phyloP scores from a whole-genome alignment of 495 filamentous ascomycete species.

The Hypoxylon perforatum region DNA sequence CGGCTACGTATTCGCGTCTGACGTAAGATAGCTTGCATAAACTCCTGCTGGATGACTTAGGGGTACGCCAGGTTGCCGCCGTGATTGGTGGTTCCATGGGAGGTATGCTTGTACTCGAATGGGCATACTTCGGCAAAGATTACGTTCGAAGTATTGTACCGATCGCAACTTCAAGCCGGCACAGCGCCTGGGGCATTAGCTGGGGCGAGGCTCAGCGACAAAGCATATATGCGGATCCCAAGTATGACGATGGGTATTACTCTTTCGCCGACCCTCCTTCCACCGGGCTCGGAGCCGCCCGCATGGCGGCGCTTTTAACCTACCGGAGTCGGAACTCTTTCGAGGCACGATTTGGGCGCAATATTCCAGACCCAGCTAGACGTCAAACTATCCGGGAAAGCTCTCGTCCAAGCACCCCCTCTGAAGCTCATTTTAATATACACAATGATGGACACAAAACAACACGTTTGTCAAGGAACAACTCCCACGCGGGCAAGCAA shows the following conservation, averaged over 20 bases:
- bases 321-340: conserved; percentile 98
- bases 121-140: conserved; percentile 94
- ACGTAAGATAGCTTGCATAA: conserved; percentile 78
- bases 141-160: conserved; percentile 93
- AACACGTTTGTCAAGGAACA: conserved; percentile 51
- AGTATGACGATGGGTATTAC: conserved; percentile 98
- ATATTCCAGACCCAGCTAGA: conserved; percentile 85
- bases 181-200: conserved; percentile 99
- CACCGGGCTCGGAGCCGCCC: conserved; percentile 89
- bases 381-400: conserved; percentile 80
- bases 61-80: conserved; percentile 84
- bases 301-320: conserved; percentile 95
- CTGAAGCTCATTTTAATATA: conserved; percentile 88
- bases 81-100: conserved; percentile 98
- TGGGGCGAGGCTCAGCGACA: conserved; percentile 98
- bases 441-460: conserved; percentile 94
- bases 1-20: conserved; percentile 20
- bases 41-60: conserved; percentile 87
- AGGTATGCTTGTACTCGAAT: conserved; percentile 96
- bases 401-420: conserved; percentile 70
- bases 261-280: conserved; percentile 81
- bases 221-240: conserved; percentile 97
- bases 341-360: conserved; percentile 92
- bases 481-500: conserved; percentile 51
- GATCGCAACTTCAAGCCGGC: conserved; percentile 92